phyloP scores from a whole-genome alignment of 331 rosid genomes.

The Pyrus hybrid region DNA sequence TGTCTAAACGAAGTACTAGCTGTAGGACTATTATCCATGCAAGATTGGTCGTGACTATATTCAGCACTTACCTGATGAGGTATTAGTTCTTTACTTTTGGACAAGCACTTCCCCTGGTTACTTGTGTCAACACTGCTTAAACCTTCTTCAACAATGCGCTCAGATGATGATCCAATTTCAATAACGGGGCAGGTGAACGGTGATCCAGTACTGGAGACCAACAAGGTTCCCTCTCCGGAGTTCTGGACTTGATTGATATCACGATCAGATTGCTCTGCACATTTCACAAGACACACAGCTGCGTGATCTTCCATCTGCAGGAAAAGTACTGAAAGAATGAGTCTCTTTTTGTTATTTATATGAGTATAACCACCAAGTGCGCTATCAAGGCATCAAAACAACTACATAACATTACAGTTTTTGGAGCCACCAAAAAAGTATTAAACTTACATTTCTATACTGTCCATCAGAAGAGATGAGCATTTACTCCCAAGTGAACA shows the following conservation, averaged over 20 bases:
- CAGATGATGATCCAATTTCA: conserved; percentile 37
- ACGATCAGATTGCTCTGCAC: conserved; percentile 20
- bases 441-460: not conserved
- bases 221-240: conserved; percentile 28
- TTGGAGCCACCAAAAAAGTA: not conserved
- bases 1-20: conserved; percentile 73
- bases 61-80: conserved; percentile 68
- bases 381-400: not conserved
- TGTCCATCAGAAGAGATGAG: not conserved
- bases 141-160: conserved; percentile 30
- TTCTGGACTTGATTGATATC: conserved; percentile 33
- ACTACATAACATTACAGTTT: not conserved
- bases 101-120: conserved; percentile 39
- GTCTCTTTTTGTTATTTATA: not conserved
- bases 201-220: conserved; percentile 27
- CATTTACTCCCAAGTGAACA: not conserved
- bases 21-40: conserved; percentile 51
- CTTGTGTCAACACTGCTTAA: conserved; percentile 34
- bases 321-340: not conserved
- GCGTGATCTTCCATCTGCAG: conserved; percentile 48
- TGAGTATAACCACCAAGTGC: not conserved
- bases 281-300: conserved; percentile 36
- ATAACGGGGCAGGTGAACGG: conserved; percentile 26
- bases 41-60: conserved; percentile 50
- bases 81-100: conserved; percentile 59